Evolutionary conservation across 225 moss, liverwort and hornwort species (phyloP).

Genomic region (Bryum argenteum): DNA sequence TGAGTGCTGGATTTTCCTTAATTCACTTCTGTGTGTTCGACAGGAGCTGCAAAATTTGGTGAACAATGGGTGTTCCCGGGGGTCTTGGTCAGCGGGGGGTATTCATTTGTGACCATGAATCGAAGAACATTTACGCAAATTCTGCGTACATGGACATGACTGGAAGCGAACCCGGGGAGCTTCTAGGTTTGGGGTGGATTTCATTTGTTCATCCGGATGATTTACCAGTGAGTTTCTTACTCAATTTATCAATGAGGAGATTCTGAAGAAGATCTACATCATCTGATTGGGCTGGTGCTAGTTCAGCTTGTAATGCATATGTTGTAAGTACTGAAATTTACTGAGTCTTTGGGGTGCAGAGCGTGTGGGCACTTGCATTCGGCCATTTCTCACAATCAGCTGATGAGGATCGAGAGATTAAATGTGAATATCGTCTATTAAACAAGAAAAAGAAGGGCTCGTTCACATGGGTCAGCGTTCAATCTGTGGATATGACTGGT

Average conservation of each 20-base stretch:
- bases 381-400: constrained; percentile 36
- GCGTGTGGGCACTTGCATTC: constrained; percentile 53
- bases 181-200: constrained; percentile 56
- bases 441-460: constrained; percentile 47
- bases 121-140: constrained; percentile 48
- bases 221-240: constrained; percentile 40
- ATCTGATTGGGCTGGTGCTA: no score
- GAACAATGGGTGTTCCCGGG: constrained; percentile 51
- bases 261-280: not conserved
- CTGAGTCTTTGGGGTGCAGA: constrained; percentile 38
- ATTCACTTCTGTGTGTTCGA: constrained; percentile 9
- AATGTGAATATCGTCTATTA: constrained; percentile 48
- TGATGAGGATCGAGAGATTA: constrained; percentile 27
- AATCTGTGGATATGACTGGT: constrained; percentile 56
- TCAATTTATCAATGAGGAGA: not conserved
- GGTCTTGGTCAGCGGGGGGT: constrained; percentile 53
- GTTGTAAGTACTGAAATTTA: constrained; percentile 15
- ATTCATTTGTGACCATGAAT: constrained; percentile 53
- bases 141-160: constrained; percentile 48
- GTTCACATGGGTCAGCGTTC: constrained; percentile 54
- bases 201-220: constrained; percentile 55
- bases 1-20: constrained; percentile 7
- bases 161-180: constrained; percentile 43
- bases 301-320: not conserved
- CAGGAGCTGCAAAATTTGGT: constrained; percentile 39